Base-by-base conservation (phyloP, 257 asterid species). In the Salvia rosmarinus region DNA sequence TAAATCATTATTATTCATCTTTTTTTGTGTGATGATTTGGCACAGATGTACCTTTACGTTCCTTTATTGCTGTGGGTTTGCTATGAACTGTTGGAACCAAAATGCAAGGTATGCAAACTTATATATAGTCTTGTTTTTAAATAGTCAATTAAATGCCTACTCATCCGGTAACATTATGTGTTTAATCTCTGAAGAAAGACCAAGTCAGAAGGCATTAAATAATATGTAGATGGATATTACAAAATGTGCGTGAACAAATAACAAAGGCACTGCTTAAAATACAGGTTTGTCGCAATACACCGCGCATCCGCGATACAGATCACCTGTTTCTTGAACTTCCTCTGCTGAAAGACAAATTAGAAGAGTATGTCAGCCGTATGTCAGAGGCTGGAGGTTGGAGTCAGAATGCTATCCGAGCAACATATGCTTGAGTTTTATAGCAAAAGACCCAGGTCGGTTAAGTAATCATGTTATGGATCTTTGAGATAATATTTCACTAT, bases 291-390 rank as follows among this genome's bases (percentile, higher is more conserved):
- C 79, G 75, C 46, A 81, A 75, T 67, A 68, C 88, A 30, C 98
- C 98, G 23, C 84, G 55, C 44, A 77, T 86, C 63, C 87, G 93
- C 51, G 94, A 90, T 63, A 90, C 98, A 39, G 71, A 88, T 67
- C 97, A 93, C 80, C 80, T 93, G 78, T 93, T 90, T 83, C 92
- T 93, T 67, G 96, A 93, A 85, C 97, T 93, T 73, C 98, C 98
- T 77, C 70, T 78, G 78, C 86, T 93, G 81, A 83, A 85, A 82
- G 96, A 82, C 75, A 89, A 71, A 75, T 76, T 90, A 81, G 89
- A 84, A 80, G 86, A 82, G 44, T 93, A 93, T 71, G 83, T 90
- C 47, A 75, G 49, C 79, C 42, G 67, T 63, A 86, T 71, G 93
- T 90, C 97, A 37, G 89, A 87, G 76, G 84, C 85, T 67, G 98